A percentile compares a stretch with the other conserved stretches of the same genome.
Evolutionary conservation across 2,329 filamentous ascomycete genomes (phyloP).

Genomic region (Apiospora marii): DNA sequence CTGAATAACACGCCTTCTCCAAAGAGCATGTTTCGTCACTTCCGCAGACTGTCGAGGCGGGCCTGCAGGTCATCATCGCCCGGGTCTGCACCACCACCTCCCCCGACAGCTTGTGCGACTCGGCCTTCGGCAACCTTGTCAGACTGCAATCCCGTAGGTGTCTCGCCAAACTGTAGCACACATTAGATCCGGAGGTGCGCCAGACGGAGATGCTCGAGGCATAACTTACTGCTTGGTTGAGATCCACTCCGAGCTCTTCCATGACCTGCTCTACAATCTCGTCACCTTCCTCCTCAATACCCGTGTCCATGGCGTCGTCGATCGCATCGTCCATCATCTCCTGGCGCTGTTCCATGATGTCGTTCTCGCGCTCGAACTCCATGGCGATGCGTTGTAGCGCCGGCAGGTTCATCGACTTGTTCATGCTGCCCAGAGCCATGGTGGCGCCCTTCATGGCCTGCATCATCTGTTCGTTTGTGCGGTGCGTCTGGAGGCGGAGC

Average conservation of each 20-base stretch:
- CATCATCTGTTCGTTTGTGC: conserved; percentile 99
- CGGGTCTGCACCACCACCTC: conserved; percentile 62
- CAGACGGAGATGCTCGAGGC: conserved; percentile 2
- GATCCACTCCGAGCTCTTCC: conserved; percentile 95
- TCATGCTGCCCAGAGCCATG: conserved; percentile 93
- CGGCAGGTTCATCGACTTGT: conserved; percentile 95
- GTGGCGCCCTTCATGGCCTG: conserved; percentile 99
- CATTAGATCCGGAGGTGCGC: not conserved
- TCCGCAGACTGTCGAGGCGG: conserved; percentile 84
- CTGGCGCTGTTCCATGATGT: conserved; percentile 98
- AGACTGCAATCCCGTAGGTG: conserved; percentile 83
- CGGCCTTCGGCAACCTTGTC: conserved; percentile 75
- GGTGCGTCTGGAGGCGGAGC: conserved; percentile 93
- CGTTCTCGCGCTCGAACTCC: conserved; percentile 99
- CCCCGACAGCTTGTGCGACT: conserved; percentile 86
- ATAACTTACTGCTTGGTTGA: conserved; percentile 80
- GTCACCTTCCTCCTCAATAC: conserved; percentile 92
- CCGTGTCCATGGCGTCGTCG: conserved; percentile 91
- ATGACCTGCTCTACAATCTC: conserved; percentile 96
- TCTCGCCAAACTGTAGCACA: conserved; percentile 80
- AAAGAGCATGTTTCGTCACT: conserved; percentile 44
- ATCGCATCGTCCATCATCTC: conserved; percentile 99
- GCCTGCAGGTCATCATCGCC: conserved; percentile 96
- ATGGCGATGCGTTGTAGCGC: conserved; percentile 95
- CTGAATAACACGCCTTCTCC: not conserved